phyloP scores from a whole-genome alignment of 495 filamentous ascomycete genomes.

The Talaromyces nanjingensis region DNA sequence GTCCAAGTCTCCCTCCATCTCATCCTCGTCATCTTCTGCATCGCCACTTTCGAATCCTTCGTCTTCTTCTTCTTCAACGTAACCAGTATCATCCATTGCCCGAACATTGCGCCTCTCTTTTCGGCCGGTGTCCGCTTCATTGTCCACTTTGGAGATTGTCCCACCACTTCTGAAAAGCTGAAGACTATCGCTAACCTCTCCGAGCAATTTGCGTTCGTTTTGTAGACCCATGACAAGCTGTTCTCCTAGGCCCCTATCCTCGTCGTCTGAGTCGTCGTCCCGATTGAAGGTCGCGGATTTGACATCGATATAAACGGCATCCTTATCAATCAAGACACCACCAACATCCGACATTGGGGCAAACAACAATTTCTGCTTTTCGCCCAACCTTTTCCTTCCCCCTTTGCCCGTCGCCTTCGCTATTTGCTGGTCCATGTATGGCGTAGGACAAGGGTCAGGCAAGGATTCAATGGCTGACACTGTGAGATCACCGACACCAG shows the following conservation, averaged over 20 bases:
- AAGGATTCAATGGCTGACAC: slow-evolving; percentile 77
- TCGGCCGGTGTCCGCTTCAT: slow-evolving; percentile 58
- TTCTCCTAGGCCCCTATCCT: slow-evolving; percentile 81
- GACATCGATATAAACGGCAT: slow-evolving; percentile 73
- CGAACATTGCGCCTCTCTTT: slow-evolving; percentile 62
- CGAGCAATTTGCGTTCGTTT: slow-evolving; percentile 72
- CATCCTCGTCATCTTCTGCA: slow-evolving; percentile 47
- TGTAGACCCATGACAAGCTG: slow-evolving; percentile 89
- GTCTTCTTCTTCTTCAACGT: slow-evolving; percentile 47
- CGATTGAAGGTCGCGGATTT: slow-evolving; percentile 73
- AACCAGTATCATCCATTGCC: slow-evolving; percentile 48
- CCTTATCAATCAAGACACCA: slow-evolving; percentile 76
- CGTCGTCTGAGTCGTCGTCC: slow-evolving; percentile 40
- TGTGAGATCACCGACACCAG: slow-evolving; percentile 87
- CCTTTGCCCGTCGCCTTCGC: slow-evolving; percentile 77
- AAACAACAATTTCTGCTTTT: slow-evolving; percentile 92
- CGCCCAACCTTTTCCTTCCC: slow-evolving; percentile 68
- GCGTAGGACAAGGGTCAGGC: slow-evolving; percentile 93
- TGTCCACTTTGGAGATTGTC: slow-evolving; percentile 53
- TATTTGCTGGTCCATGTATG: slow-evolving; percentile 76
- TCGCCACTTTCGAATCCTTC: slow-evolving; percentile 60
- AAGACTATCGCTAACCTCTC: slow-evolving; percentile 71
- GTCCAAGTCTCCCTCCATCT: slow-evolving; percentile 33
- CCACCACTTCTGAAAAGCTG: slow-evolving; percentile 76
- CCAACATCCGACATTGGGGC: slow-evolving; percentile 98